Conservation (phyloP, 805 yeast genomes). For the Lipomyces spencermartinsiae region DNA sequence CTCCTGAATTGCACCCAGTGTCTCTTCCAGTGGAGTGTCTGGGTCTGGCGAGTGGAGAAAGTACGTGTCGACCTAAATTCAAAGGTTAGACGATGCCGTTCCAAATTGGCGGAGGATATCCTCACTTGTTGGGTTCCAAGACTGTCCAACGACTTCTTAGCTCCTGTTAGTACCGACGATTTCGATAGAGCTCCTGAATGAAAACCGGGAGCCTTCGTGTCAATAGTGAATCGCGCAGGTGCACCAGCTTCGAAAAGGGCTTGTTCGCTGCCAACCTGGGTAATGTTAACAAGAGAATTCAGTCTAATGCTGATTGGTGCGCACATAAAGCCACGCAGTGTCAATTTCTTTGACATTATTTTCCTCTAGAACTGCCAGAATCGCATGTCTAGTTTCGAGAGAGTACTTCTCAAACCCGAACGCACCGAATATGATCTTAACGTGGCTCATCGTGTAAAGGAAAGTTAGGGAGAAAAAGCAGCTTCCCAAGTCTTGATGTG, state of each 20-base stretch:
- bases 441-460: background rate
- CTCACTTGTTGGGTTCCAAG: conserved; percentile 20
- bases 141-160: conserved; percentile 30
- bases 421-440: conserved; percentile 28
- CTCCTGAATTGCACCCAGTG: conserved; percentile 37
- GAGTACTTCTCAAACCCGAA: conserved; percentile 8
- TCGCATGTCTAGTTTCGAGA: conserved; percentile 17
- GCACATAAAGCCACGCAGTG: conserved; percentile 37
- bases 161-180: conserved; percentile 29
- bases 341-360: conserved; percentile 36
- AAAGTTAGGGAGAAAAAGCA: too few species aligned
- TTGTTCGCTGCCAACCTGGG: conserved; percentile 32
- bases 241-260: conserved; percentile 30
- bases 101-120: background rate
- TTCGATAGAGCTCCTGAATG: conserved; percentile 22
- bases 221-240: conserved; percentile 28
- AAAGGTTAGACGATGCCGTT: background rate
- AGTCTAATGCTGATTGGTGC: background rate
- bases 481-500: too few species aligned
- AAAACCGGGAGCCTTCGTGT: conserved; percentile 38
- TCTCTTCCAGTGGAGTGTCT: conserved; percentile 38
- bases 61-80: conserved; percentile 27
- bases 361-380: conserved; percentile 21
- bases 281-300: too few species aligned
- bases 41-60: conserved; percentile 42